phyloP scores from a whole-genome alignment of 2,329 filamentous ascomycete species.

The Cadophora sp. region DNA sequence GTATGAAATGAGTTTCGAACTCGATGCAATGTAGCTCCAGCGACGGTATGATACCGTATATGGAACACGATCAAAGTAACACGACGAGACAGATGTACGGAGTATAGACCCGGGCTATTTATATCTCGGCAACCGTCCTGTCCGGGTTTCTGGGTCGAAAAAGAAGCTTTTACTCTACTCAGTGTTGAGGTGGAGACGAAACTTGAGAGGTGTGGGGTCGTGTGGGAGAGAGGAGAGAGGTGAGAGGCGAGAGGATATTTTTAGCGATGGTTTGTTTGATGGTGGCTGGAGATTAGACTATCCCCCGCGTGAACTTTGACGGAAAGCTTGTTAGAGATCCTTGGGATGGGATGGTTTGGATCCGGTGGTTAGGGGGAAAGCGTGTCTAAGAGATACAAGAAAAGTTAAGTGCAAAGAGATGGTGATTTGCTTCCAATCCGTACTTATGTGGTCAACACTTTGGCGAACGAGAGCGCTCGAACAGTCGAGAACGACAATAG shows the following conservation, averaged over 20 bases:
- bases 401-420: too few relatives aligned
- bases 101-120: not conserved
- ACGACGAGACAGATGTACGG: not conserved
- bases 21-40: not conserved
- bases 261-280: not conserved
- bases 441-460: too few relatives aligned
- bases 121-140: constrained; percentile 2
- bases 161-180: not conserved
- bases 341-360: not conserved
- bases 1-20: not conserved
- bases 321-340: not conserved
- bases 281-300: too few relatives aligned
- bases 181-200: not conserved
- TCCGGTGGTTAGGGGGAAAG: not conserved
- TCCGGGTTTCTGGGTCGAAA: not conserved
- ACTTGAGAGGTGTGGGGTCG: constrained; percentile 3
- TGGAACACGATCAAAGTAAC: too few relatives aligned
- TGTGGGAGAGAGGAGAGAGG: not conserved
- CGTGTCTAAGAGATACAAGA: not conserved
- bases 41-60: too few relatives aligned
- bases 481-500: too few relatives aligned
- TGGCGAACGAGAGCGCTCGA: too few relatives aligned
- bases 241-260: not conserved
- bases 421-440: too few relatives aligned
- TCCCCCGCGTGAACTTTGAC: not conserved